Evolutionary conservation across 495 filamentous ascomycete genomes (phyloP), one percentile per base, ranked within the genome.

Genomic region (Annulohypoxylon moriforme): DNA sequence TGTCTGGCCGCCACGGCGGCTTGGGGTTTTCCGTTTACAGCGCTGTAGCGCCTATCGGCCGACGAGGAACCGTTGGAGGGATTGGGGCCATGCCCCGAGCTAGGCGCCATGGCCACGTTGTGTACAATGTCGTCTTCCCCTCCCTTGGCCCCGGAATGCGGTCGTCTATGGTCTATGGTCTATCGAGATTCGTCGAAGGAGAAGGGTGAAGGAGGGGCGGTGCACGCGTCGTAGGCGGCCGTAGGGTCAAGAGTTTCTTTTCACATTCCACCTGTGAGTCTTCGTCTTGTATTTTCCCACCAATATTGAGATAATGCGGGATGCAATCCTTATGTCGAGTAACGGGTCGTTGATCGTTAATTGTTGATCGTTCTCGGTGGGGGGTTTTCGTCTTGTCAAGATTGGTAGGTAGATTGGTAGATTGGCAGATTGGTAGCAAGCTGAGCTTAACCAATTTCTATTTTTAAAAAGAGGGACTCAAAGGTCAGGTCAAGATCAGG

Each of bases 21-120:
- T 44, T 18, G 16, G 18, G 67, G 52, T 59, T 74, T 75, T 11
- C 74, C 74, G 60, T 76, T 75, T 24, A 60, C 64, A 18, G 18
- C 36, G 42, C 67, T 73, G 47, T 77, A 73, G 46, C 64, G 76
- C 29, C 75, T 67, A 24, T 77, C 76, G 60, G 52, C 44, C n/a
- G 76, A 67, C 22, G 76, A 57, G 34, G 64, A 71, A 38, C 69
- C 73, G 50, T 76, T 74, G 53, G 72, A 72, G 38, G 62, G 67
- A 25, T 74, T 67, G 60, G 72, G 60, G 55, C 42, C 56, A 47
- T 73, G 71, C 56, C 67, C 72, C 67, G 75, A 73, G 71, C 67
- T 76, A 13, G 76, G 76, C 69, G 76, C 69, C 76, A 78, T 78
- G 69, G 68, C 75, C 60, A 58, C 42, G 50, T 65, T 42, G 59